A percentile compares a stretch with the other conserved stretches of the same genome.
Conservation (phyloP, 148 eudicot species). For the Dysphania ambrosioides region DNA sequence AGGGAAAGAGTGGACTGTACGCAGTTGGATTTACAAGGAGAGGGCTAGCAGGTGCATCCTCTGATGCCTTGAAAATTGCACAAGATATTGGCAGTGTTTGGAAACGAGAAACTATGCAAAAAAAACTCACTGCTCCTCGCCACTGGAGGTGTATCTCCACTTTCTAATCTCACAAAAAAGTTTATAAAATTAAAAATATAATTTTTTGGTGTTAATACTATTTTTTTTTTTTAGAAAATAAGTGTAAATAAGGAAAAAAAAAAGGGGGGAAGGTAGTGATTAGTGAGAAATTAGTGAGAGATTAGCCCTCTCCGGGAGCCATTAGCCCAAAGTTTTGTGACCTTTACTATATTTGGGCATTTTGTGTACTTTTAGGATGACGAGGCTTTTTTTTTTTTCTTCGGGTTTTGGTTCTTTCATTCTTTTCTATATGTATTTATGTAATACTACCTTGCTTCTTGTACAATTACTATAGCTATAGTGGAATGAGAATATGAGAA, state of each 20-base stretch:
- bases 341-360: slow-evolving; percentile 45
- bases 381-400: slow-evolving; percentile 42
- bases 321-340: slow-evolving; percentile 56
- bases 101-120: slow-evolving; percentile 59
- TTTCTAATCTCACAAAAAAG: slow-evolving; percentile 33
- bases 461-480: slow-evolving; percentile 12
- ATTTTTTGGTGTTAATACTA: slow-evolving; percentile 16
- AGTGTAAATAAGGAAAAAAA: slow-evolving; percentile 20
- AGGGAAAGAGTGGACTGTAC: slow-evolving; percentile 78
- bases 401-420: not conserved
- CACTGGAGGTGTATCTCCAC: slow-evolving; percentile 73
- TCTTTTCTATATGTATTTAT: not conserved
- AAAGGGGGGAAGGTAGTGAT: slow-evolving; percentile 11
- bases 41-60: slow-evolving; percentile 81
- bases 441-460: not conserved
- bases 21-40: slow-evolving; percentile 86
- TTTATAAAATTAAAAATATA: not conserved
- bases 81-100: slow-evolving; percentile 60
- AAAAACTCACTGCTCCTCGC: slow-evolving; percentile 55
- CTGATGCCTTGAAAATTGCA: slow-evolving; percentile 64
- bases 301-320: slow-evolving; percentile 69
- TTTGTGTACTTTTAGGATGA: slow-evolving; percentile 55
- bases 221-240: too few relatives aligned
- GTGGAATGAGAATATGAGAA: slow-evolving; percentile 27
- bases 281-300: slow-evolving; percentile 14